Evolutionary conservation across 2,329 filamentous ascomycete species (phyloP).

Genomic region (Ophiostoma sp.): DNA sequence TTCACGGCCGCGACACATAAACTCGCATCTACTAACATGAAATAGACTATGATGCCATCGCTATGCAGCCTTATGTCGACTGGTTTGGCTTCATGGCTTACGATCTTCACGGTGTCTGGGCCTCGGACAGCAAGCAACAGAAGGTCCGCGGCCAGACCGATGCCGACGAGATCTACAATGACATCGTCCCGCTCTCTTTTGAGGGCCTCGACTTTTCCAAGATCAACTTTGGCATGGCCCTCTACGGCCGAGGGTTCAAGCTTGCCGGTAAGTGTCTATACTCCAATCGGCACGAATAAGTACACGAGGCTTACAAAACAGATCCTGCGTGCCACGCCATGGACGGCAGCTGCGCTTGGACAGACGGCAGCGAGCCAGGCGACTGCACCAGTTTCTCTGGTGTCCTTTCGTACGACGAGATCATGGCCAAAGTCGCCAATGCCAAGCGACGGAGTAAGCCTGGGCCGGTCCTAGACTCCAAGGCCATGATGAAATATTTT

Average conservation of each 20-base stretch:
- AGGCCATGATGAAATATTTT: not conserved
- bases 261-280: not conserved
- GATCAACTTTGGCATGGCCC: not conserved
- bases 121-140: not conserved
- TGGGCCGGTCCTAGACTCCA: not conserved
- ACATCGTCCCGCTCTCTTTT: not conserved
- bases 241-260: not conserved
- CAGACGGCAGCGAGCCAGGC: not conserved
- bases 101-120: not conserved
- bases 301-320: too few species aligned
- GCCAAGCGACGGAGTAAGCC: not conserved
- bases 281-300: too few species aligned
- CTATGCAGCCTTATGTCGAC: slow-evolving; percentile 1
- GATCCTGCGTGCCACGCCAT: not conserved
- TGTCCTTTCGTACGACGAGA: not conserved
- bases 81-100: slow-evolving; percentile 3
- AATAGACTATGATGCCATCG: not conserved
- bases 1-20: too few species aligned
- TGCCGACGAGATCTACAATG: not conserved
- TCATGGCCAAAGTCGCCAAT: not conserved
- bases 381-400: not conserved
- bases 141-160: not conserved
- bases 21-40: too few species aligned
- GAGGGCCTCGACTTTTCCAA: not conserved
- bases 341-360: not conserved